These are phyloP conservation scores for Elsinoe fawcettii DNA, from an alignment of 2,329 filamentous ascomycete genomes.

Conservation along the genomic window DNA sequence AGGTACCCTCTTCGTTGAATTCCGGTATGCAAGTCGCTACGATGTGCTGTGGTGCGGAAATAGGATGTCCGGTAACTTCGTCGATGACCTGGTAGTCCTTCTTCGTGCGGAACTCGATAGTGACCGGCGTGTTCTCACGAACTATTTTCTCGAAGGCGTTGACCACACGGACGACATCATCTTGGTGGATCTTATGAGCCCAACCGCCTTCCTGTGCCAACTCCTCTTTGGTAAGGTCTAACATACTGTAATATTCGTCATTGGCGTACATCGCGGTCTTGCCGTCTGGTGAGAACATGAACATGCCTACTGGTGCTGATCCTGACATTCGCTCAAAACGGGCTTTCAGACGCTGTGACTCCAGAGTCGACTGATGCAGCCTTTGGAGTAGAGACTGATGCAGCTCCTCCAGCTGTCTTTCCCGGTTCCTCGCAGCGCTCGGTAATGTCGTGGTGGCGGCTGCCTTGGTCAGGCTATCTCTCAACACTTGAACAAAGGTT, in stretches of 20 bases:
- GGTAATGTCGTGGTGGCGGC: background rate
- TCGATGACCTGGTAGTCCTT: conserved; percentile 29
- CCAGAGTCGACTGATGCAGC: conserved; percentile 26
- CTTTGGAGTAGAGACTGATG: conserved; percentile 32
- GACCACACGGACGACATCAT: conserved; percentile 30
- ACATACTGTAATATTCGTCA: conserved; percentile 33
- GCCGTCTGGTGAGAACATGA: conserved; percentile 30
- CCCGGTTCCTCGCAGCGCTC: background rate
- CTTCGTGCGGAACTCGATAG: conserved; percentile 33
- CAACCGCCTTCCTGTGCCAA: background rate
- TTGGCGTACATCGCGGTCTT: conserved; percentile 33
- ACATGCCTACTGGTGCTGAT: conserved; percentile 35
- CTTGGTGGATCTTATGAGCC: conserved; percentile 17
- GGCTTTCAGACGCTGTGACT: conserved; percentile 30
- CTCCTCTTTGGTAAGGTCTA: conserved; percentile 23
- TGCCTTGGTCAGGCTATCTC: conserved; percentile 28
- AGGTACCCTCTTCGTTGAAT: conserved; percentile 25
- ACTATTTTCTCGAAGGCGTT: conserved; percentile 28
- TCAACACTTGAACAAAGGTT: conserved; percentile 31
- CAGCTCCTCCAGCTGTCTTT: conserved; percentile 29
- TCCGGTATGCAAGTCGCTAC: conserved; percentile 28
- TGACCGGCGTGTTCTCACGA: conserved; percentile 27
- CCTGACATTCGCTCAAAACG: conserved; percentile 36
- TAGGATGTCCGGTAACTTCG: conserved; percentile 23
- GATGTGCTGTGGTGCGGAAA: conserved; percentile 27